Evolutionary conservation across 179 eudicot genomes (phyloP), one percentile per base, ranked within the genome.

Genomic region (Beta macrorhiza): DNA sequence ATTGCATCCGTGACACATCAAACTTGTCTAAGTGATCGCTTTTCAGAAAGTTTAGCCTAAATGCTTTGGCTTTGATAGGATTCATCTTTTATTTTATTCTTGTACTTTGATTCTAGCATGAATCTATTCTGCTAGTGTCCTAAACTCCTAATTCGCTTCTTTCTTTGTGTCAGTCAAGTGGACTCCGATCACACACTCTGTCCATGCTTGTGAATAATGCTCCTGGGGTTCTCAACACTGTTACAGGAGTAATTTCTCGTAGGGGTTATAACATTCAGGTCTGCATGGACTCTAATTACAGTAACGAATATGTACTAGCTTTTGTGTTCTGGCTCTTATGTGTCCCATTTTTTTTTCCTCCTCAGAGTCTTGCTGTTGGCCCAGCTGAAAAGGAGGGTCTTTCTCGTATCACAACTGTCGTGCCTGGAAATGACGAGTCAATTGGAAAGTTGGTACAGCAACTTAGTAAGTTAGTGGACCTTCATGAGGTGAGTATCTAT

Each of bases 211-310:
- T 94, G 19, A 94, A 87, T 79, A 82, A 94, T 76, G 64, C 75
- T 82, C 93, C 97, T 64, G 98, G 98, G 84, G 98, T 94, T 82
- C 93, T 94, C 67, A 94, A 92, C 78, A 68, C 88, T 78, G 85
- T 94, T 56, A 90, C 93, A 5, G 95, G 97, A 62, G 95, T 92
- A 49, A 86, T 92, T 85, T 84, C 98, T 79, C 89, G 94, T 67
- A 88, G 97, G 89, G 93, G 97, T 67, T 94, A 94, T 80, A 92
- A 92, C 80, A 88, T 92, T 81, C 98, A 94, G 93, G 98, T 84
- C 65, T 12, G 75, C 80, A 59, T 58, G 45, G 67, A 76, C 75
- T 25, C 53, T 2, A 37, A 47, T 51, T 56, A 5, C 70, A 19
- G 56, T 68, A 44, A 5, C 6, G 29, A 44, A 7, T 20, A 5